phyloP scores from a whole-genome alignment of 1,284 basidiomycete genomes.

The Inonotus hispidus region DNA sequence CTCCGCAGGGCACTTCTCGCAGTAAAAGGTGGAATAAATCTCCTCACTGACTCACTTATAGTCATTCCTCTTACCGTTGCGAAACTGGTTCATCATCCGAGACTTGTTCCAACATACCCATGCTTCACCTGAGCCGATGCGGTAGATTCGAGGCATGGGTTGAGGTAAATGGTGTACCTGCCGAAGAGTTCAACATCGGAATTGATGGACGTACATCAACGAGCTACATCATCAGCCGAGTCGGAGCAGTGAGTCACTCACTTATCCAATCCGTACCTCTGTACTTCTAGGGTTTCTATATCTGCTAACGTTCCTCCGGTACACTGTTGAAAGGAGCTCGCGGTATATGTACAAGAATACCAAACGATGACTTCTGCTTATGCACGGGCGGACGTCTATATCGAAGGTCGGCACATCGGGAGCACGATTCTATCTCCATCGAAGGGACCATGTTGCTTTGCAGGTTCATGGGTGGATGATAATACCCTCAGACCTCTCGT shows the following conservation, averaged over 20 bases:
- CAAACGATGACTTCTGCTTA: neutral
- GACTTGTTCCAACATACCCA: neutral
- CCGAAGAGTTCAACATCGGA: neutral
- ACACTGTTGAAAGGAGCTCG: conserved; percentile 3
- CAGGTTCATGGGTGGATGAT: conserved; percentile 4
- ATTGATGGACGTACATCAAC: neutral
- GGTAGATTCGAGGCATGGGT: conserved; percentile 6
- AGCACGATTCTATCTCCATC: neutral
- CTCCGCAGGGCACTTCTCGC: too few relatives aligned
- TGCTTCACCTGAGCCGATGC: neutral
- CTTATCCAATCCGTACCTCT: neutral
- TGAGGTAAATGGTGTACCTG: neutral
- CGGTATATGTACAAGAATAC: conserved; percentile 3
- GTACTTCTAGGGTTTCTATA: neutral
- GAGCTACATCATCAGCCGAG: neutral
- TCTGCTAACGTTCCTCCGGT: too few relatives aligned
- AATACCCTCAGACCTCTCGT: neutral
- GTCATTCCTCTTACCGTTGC: too few relatives aligned
- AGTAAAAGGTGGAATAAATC: too few relatives aligned
- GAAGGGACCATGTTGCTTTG: neutral
- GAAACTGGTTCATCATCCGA: neutral
- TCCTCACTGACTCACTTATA: too few relatives aligned
- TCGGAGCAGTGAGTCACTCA: neutral
- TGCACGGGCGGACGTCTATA: conserved; percentile 3
- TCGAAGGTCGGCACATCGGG: conserved; percentile 3